Evolutionary conservation across 2,329 filamentous ascomycete species (phyloP), one percentile per base, ranked within the genome.

Genomic region (Claviceps sorghi): DNA sequence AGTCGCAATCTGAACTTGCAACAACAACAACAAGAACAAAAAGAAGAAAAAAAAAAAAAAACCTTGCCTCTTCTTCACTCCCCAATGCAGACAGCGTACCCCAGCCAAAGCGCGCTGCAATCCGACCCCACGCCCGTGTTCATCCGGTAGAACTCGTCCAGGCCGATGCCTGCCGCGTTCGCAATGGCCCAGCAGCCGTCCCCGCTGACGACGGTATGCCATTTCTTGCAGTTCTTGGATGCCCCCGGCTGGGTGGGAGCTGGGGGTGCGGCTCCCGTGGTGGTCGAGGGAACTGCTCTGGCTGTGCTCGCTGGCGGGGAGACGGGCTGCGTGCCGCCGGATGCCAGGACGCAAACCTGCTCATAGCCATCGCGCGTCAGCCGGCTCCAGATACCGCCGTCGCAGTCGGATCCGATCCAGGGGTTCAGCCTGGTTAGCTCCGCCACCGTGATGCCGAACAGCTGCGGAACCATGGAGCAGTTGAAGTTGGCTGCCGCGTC

Each of bases 381-480:
- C 32, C 40, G 34, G 32, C 47, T 49, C 47, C 47, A 49, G 17
- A 49, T 49, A 5, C 34, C 47, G 17, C 34, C n/a, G 15, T 49
- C 47, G 13, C 47, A 49, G 34, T 49, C 15, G 47, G 47, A 49
- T 8, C 47, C 47, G 47, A 40, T 49, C 47, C 47, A 49, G 47
- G 47, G 47, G 21, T 49, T 49, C n/a, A 49, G 47, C 29, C 47
- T 38, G n/a, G 47, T 49, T 3, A 49, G 21, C 17, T 49, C 47
- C 13, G 47, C 34, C 32, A 49, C 47, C n/a, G 47, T 43, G 41
- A 43, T 43, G 41, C 41, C 21, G 22, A 29, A 50, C n/a, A 50
- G 48, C 36, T 43, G 38, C 15, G 41, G 41, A 6, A 32, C 48
- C 22, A 50, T 41, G 36, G 48, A 43, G 13, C 48, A 42, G 26